Percentiles rank a stretch among this genome's conserved stretches.
Conservation (phyloP, 2,329 filamentous ascomycete species). For the Aspergillus fijiensis region DNA sequence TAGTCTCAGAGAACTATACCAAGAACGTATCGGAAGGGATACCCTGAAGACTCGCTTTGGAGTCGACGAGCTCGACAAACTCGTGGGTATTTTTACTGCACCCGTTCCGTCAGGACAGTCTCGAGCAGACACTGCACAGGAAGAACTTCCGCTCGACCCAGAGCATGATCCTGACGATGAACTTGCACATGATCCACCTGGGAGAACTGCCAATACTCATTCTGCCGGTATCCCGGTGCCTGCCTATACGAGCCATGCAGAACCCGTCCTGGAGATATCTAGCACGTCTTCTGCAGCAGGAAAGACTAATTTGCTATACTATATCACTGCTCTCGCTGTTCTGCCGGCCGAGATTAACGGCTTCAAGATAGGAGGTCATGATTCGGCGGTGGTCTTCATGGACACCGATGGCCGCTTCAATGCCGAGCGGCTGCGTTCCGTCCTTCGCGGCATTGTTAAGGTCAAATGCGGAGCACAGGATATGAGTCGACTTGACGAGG, state of each 20-base stretch:
- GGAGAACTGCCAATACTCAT: background rate
- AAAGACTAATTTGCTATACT: constrained; percentile 61
- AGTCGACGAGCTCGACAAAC: constrained; percentile 49
- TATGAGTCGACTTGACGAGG: constrained; percentile 5
- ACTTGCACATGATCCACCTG: background rate
- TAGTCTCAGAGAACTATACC: constrained; percentile 31
- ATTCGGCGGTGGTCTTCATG: constrained; percentile 54
- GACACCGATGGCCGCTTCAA: constrained; percentile 58
- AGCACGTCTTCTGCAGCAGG: constrained; percentile 53
- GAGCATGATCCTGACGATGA: background rate
- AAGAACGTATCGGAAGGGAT: constrained; percentile 12
- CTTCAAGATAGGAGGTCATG: constrained; percentile 44
- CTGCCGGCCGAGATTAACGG: constrained; percentile 44
- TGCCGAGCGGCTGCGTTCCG: constrained; percentile 45
- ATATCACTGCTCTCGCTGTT: constrained; percentile 52
- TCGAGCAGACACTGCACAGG: background rate
- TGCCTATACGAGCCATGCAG: constrained; percentile 5
- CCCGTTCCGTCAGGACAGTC: constrained; percentile 12
- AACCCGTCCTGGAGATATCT: constrained; percentile 54
- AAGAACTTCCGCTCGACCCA: background rate
- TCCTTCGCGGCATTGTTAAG: constrained; percentile 30
- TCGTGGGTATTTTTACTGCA: constrained; percentile 40
- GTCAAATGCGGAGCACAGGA: constrained; percentile 9
- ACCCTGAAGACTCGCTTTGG: constrained; percentile 35
- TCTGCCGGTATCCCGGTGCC: background rate